Base-by-base conservation (phyloP, 1,284 basidiomycete species). In the Malassezia sp. region DNA sequence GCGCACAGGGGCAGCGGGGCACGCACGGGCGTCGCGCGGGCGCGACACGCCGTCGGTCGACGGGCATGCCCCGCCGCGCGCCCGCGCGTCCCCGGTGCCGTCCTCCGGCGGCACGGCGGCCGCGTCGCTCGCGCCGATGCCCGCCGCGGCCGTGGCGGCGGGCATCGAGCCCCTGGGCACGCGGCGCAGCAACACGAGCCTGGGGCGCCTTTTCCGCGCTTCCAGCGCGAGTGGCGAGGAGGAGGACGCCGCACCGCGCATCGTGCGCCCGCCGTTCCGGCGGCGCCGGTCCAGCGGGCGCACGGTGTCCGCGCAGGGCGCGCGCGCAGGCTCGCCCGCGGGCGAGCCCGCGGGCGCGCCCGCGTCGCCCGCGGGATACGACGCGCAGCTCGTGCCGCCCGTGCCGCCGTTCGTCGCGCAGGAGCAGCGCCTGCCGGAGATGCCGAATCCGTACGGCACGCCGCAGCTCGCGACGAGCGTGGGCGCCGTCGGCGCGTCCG, bases 151-250 rank as follows among this genome's bases (percentile, higher is more conserved):
- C 11, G 36, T 18, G 20, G 2, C 18, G 20, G 12, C 11, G 11
- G 18, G 24, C 33, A n/a, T 15, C 22, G 18, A 27, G 8, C 32
- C 9, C 18, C 20, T n/a, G n/a, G n/a, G n/a, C n/a, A n/a, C n/a
- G n/a, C 21, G 24, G 15, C 36, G 31, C 8, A 39, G 38, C 40
- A 31, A 37, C 18, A 33, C 17, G 9, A 43, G 39, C 24, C 24
- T 43, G 15, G 41, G 40, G 8, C 47, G 47, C 5, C 47, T 49
- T n/a, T 49, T 49, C 17, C n/a, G 32, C 5, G 14, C 27, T 12
- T 29, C 22, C 18, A 8, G 6, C n/a, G n/a, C 24, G 4, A 29
- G 22, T 10, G 42, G 38, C 28, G 42, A 45, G 17, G 34, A 22
- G 6, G 34, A 36, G 21, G 34, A 24, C 28, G 21, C n/a, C 17